Conservation (phyloP, 345 rosid species). For the Abelmoschus esculentus region DNA sequence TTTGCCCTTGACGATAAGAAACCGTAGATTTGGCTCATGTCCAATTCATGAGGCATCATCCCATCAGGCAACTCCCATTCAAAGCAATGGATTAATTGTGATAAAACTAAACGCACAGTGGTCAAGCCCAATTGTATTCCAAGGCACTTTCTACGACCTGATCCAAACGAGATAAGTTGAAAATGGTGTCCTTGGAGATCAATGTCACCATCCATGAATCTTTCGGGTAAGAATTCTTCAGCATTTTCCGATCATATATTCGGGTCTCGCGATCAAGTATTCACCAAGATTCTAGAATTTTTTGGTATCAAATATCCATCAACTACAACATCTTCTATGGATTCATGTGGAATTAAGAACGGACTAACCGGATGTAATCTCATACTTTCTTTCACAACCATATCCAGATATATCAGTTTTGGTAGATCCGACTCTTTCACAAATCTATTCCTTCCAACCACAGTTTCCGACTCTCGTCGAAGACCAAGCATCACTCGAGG, state of each 20-base stretch:
- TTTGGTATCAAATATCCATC: slow-evolving; percentile 17
- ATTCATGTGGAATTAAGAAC: slow-evolving; percentile 12
- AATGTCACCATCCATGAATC: background rate
- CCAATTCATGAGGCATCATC: slow-evolving; percentile 4
- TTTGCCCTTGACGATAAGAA: background rate
- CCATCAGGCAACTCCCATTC: slow-evolving; percentile 15
- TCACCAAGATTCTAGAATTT: slow-evolving; percentile 16
- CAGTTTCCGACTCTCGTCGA: slow-evolving; percentile 16
- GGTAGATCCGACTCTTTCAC: slow-evolving; percentile 17
- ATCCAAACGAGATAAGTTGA: slow-evolving; percentile 2
- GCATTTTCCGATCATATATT: slow-evolving; percentile 10
- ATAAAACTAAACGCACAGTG: background rate
- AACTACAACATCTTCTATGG: background rate
- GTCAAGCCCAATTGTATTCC: background rate
- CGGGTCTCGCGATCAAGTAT: slow-evolving; percentile 15
- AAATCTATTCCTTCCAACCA: slow-evolving; percentile 17
- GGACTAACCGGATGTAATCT: slow-evolving; percentile 16
- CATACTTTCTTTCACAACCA: background rate
- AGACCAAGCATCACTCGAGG: slow-evolving; percentile 7
- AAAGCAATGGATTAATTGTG: slow-evolving; percentile 15
- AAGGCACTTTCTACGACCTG: slow-evolving; percentile 10
- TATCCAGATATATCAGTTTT: slow-evolving; percentile 1
- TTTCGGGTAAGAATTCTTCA: background rate
- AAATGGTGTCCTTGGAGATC: background rate
- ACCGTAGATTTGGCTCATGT: slow-evolving; percentile 10